Conservation (phyloP, 352 stramenopile genomes). For the Pythium plurisporium region DNA sequence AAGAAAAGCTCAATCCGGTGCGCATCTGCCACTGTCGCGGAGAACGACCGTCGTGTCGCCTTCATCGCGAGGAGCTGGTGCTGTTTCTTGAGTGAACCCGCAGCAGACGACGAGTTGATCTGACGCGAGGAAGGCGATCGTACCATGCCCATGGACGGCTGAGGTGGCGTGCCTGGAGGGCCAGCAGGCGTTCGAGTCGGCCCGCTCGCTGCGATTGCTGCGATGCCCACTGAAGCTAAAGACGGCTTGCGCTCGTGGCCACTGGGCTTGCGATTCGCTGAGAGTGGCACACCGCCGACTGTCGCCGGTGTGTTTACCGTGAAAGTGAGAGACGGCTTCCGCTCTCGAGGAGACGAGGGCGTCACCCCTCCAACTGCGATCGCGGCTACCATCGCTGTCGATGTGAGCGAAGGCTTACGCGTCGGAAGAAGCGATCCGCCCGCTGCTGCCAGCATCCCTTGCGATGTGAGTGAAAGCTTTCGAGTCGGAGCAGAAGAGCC, state of each 20-base stretch:
- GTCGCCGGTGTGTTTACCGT: too few relatives aligned
- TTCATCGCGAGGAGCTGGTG: conserved; percentile 9
- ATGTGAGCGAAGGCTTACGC: conserved; percentile 3
- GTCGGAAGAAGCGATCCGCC: too few relatives aligned
- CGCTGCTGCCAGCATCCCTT: too few relatives aligned
- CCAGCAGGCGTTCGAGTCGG: too few relatives aligned
- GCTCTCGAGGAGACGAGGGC: background rate
- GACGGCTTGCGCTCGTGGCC: conserved; percentile 5
- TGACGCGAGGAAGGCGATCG: conserved; percentile 6
- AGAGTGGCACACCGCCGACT: too few relatives aligned
- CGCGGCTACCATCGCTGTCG: conserved; percentile 1
- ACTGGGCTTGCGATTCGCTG: background rate
- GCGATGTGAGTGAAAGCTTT: too few relatives aligned
- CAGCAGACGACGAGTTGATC: background rate
- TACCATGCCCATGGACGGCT: too few relatives aligned
- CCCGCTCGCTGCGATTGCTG: background rate
- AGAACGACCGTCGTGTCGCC: conserved; percentile 15
- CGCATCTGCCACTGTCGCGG: conserved; percentile 12
- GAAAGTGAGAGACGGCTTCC: conserved; percentile 7
- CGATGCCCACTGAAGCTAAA: conserved; percentile 4
- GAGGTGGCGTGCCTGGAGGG: background rate
- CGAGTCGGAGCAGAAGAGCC: too few relatives aligned
- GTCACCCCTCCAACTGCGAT: background rate
- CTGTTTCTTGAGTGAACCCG: conserved; percentile 5
- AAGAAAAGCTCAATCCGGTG: conserved; percentile 52